Conservation (phyloP, 2,329 filamentous ascomycete species). For the Aspergillus ochraceoroseus region DNA sequence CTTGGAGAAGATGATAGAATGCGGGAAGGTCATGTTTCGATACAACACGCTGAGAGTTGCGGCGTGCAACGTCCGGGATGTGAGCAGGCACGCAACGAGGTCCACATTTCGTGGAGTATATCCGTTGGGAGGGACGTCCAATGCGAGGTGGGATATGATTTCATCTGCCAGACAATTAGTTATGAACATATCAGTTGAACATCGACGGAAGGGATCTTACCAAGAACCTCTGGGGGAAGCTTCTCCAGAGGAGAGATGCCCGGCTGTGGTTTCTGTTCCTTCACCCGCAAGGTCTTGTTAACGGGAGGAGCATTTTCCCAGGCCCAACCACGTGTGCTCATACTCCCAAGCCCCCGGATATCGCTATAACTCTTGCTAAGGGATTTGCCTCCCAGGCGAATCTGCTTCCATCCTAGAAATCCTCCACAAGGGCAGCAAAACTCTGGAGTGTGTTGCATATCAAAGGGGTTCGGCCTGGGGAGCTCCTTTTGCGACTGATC, state of each 20-base stretch:
- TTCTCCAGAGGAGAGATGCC: slow-evolving; percentile 56
- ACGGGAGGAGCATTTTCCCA: slow-evolving; percentile 35
- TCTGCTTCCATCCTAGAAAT: slow-evolving; percentile 45
- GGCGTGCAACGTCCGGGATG: slow-evolving; percentile 68
- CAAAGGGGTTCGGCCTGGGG: slow-evolving; percentile 19
- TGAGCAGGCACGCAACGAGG: slow-evolving; percentile 67
- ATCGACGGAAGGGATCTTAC: slow-evolving; percentile 47
- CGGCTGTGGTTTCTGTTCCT: slow-evolving; percentile 24
- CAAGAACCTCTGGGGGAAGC: slow-evolving; percentile 65
- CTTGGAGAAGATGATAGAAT: slow-evolving; percentile 78
- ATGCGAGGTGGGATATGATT: slow-evolving; percentile 68
- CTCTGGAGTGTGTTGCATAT: slow-evolving; percentile 38
- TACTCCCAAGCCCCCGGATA: slow-evolving; percentile 34
- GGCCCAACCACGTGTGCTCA: slow-evolving; percentile 41
- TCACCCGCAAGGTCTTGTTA: slow-evolving; percentile 15
- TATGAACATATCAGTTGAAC: slow-evolving; percentile 7
- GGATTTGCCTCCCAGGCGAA: slow-evolving; percentile 41
- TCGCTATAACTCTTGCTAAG: slow-evolving; percentile 45
- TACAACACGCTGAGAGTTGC: slow-evolving; percentile 72
- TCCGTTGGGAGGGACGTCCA: slow-evolving; percentile 71
- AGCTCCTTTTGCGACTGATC: slow-evolving; percentile 28
- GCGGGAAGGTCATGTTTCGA: slow-evolving; percentile 73
- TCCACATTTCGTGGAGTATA: slow-evolving; percentile 72
- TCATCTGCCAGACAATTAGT: slow-evolving; percentile 47
- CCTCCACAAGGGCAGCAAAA: slow-evolving; percentile 47